Evolutionary conservation across 805 yeast genomes (phyloP).

Genomic region (Teunomyces tritomae): DNA sequence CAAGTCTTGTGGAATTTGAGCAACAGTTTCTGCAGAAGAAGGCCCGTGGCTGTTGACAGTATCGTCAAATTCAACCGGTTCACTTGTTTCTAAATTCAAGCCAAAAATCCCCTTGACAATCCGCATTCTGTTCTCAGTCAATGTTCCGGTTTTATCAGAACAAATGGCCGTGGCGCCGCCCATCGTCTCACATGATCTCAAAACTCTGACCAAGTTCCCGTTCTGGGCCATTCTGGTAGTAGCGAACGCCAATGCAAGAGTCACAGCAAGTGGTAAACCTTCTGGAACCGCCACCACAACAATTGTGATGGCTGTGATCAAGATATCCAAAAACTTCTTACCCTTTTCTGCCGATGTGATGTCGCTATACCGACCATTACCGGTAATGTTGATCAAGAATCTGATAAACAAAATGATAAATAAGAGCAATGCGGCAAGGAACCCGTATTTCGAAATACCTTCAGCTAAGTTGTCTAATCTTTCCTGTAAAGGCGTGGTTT

Average conservation of each 20-base stretch:
- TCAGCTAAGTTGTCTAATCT: constrained; percentile 82
- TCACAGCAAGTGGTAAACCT: constrained; percentile 96
- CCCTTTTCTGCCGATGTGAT: constrained; percentile 73
- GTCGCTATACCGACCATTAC: constrained; percentile 44
- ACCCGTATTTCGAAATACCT: constrained; percentile 93
- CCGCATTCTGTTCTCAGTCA: constrained; percentile 91
- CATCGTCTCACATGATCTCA: constrained; percentile 96
- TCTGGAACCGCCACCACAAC: constrained; percentile 99
- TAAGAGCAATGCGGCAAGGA: constrained; percentile 76
- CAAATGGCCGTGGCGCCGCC: constrained; percentile 97
- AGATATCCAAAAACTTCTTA: constrained; percentile 73
- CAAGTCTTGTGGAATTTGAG: constrained; percentile 19
- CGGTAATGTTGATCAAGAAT: constrained; percentile 61
- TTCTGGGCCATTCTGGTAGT: constrained; percentile 97
- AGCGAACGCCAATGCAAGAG: constrained; percentile 95
- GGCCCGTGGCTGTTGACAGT: constrained; percentile 23
- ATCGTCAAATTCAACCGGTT: constrained; percentile 49
- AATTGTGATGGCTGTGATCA: constrained; percentile 88
- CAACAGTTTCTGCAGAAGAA: constrained; percentile 21
- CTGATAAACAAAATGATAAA: constrained; percentile 77
- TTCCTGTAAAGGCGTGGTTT: constrained; percentile 84
- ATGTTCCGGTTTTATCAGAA: constrained; percentile 96
- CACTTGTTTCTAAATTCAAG: constrained; percentile 18
- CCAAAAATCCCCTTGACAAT: constrained; percentile 80
- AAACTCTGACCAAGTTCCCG: constrained; percentile 90